Base-by-base conservation (phyloP, 129 eudicot genomes). In the Centrapalus pauciflorus region DNA sequence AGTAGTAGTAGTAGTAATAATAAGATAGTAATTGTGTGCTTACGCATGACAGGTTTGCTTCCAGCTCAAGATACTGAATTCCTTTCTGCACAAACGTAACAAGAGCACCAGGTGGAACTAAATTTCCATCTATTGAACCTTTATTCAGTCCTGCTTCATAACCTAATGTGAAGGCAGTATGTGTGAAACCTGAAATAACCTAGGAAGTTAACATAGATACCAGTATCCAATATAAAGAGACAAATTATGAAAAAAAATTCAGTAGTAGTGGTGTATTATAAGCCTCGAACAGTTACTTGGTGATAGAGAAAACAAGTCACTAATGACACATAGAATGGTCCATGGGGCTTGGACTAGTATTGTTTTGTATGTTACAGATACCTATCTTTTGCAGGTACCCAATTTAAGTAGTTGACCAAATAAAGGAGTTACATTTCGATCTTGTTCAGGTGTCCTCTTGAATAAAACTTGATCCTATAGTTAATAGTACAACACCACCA, bases 51-150 rank as follows among this genome's bases (percentile, higher is more conserved):
- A 91, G 75, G 71, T 91, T 91, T 56, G 97, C 95, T 72, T 91
- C 97, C 12, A 91, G 76, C 77, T 91, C 97, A 70, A 91, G 90
- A 75, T 87, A 87, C 46, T 87, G 96, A 74, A 91, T 88, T 78
- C 97, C 97, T 79, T 91, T 91, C 77, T 91, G 97, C 43, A 91
- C 83, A 73, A 84, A 91, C 48, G 87, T 87, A 69, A 91, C 84
- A 66, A 91, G 97, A 28, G 96, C 97, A 71, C 96, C 96, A 14
- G 97, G 94, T 23, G 97, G 97, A 72, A 91, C 96, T 34, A 91
- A 54, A 72, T 87, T 91, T 25, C 93, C 97, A 74, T 91, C 97
- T 37, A 91, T 85, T 9, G 81, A 69, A 72, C 84, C 81, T 81
- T 85, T 91, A 67, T 74, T 74, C 63, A 91, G 78, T 56, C 96